Conservation (phyloP, 1,284 basidiomycete genomes). For the Leccinum insolens region DNA sequence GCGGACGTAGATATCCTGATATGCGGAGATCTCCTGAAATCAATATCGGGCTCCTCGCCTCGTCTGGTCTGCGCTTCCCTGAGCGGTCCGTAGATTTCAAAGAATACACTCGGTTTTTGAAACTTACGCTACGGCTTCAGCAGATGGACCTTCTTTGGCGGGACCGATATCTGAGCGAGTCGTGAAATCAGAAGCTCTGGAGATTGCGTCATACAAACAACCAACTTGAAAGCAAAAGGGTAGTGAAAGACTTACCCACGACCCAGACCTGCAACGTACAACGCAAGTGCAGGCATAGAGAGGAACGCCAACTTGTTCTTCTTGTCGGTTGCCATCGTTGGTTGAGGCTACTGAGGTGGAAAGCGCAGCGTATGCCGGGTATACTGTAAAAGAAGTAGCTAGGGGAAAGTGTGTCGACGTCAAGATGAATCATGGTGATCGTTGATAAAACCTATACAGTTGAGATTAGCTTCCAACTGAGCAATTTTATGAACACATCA, state of each 20-base stretch:
- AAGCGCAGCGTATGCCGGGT: no score
- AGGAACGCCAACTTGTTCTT: slow-evolving; percentile 78
- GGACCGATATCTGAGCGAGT: slow-evolving; percentile 99
- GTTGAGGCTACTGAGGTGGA: neutral
- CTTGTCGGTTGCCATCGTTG: slow-evolving; percentile 49
- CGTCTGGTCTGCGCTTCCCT: slow-evolving; percentile 77
- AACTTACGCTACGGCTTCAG: slow-evolving; percentile 82
- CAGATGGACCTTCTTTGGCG: slow-evolving; percentile 91
- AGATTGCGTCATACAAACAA: slow-evolving; percentile 9
- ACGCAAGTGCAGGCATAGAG: slow-evolving; percentile 88
- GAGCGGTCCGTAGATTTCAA: neutral
- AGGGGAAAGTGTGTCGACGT: no score
- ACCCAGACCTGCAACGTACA: slow-evolving; percentile 95
- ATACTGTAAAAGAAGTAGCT: no score
- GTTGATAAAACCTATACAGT: no score
- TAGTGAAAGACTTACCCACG: slow-evolving; percentile 66
- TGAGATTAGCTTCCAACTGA: no score
- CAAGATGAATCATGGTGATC: no score
- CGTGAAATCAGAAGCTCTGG: slow-evolving; percentile 94
- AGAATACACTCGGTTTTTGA: neutral
- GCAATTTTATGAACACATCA: no score
- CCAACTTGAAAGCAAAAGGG: neutral
- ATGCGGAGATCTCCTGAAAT: slow-evolving; percentile 34
- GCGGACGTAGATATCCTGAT: no score
- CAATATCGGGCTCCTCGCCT: slow-evolving; percentile 85